These are phyloP conservation scores for Boletus pseudo-olivaceus DNA, from an alignment of 768 basidiomycete species.

Conservation along the genomic window DNA sequence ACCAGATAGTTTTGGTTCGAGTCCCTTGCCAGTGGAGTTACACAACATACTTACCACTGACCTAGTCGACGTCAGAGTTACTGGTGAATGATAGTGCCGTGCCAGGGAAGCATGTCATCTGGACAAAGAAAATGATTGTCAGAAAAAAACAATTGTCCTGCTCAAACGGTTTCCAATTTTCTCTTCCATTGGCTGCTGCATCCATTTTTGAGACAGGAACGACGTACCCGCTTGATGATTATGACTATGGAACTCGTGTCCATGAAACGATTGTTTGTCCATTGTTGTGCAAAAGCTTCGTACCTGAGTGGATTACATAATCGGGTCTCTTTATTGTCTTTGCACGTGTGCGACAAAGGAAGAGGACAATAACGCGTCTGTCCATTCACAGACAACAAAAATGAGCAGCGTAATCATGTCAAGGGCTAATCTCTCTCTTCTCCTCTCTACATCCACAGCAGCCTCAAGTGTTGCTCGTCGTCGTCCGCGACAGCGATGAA, in stretches of 20 bases:
- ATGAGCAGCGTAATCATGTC: not conserved
- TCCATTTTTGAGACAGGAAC: not conserved
- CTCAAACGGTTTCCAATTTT: not conserved
- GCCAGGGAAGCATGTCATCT: not conserved
- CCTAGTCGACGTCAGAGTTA: not conserved
- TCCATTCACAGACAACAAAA: conserved; percentile 24
- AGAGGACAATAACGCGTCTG: conserved; percentile 17
- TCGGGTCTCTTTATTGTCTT: conserved; percentile 22
- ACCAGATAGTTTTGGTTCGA: not conserved
- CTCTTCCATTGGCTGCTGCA: not conserved
- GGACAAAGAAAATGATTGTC: not conserved
- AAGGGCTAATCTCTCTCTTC: conserved; percentile 11
- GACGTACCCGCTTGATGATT: not conserved
- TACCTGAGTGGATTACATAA: conserved; percentile 15
- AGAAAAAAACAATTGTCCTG: not conserved
- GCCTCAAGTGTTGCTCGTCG: conserved; percentile 18
- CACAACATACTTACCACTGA: not conserved
- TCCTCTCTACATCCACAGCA: conserved; percentile 5
- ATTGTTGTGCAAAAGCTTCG: conserved; percentile 22
- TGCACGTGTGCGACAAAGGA: conserved; percentile 11
- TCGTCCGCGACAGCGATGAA: conserved; percentile 32
- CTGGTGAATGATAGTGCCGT: no score
- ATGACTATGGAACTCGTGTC: no score
- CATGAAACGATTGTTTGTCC: conserved; percentile 8
- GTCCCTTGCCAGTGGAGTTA: not conserved